Base-by-base conservation (phyloP, 371 early-diverging fungal genomes). In the Saksenaea vasiformis region DNA sequence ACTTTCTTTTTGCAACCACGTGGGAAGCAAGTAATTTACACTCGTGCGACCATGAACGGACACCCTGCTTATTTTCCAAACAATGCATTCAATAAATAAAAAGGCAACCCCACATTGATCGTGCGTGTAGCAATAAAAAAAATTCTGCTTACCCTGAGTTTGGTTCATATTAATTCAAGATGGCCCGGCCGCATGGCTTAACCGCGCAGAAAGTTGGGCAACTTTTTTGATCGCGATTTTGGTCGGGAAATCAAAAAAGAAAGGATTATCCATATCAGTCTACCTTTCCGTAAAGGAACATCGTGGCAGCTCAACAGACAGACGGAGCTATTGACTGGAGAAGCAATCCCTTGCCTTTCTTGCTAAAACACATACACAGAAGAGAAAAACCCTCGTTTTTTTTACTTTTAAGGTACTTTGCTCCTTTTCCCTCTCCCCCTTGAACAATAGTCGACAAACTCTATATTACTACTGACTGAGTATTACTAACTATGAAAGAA, bases 51-150 rank as follows among this genome's bases (percentile, higher is more conserved):
- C 5, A 14, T 39, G 39, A 39, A 14, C 7, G 31, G n/a, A 22
- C 51, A 47, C 51, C 51, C 51, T 47, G 22, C 22, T 22, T 17
- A 47, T 39, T 31, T 7, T 31, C 17, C 22, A n/a, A 17, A 47
- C 51, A 47, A 47, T 47, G 51, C 51, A 47, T 19, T 47, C 51
- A 47, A 47, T 47, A 47, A 47, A 47, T 47, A 47, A 47, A 31
- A 47, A 47, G 22, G 51, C 22, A 47, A 47, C 51, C 51, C 51
- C 51, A 47, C 51, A 47, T 47, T 47, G 51, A 47, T 47, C 51
- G 51, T 47, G 51, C n/a, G 51, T 22, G 51, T 47, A 47, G 51
- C 51, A 47, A 17, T 47, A n/a, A n/a, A n/a, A n/a, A n/a, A n/a
- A n/a, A n/a, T 31, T 31, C 7, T 31, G 2, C 7, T 31, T 31